Evolutionary conservation across 1,284 basidiomycete genomes (phyloP), one percentile per base, ranked within the genome.

Genomic region (Cystobasidium slooffiae): DNA sequence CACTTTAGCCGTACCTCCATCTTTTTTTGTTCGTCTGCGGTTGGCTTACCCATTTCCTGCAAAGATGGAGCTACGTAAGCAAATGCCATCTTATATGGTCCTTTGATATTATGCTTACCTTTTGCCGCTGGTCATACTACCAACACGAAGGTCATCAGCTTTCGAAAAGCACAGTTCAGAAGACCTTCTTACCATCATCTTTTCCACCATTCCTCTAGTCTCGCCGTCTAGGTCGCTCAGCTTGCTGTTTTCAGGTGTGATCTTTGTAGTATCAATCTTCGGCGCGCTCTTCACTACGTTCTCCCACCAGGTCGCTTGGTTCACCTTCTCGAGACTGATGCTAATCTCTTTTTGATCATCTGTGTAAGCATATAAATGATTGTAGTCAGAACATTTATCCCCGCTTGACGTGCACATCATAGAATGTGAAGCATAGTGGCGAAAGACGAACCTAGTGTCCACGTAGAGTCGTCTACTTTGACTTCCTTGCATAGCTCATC

Each of bases 191-290:
- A 94, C 95, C 96, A 99, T 99, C 97, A 99, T 99, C 85, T 99
- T 99, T 84, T 99, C 97, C 0, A 99, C 97, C 92, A 99, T 93
- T 0, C 92, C 93, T 78, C 96, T 92, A 2, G 93, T 94, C 82
- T 95, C 93, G 22, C 90, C 91, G 80, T 99, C 97, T 43, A 99
- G 87, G 80, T 99, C 97, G 80, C 93, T 92, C 69, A 99, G 86
- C 82, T 97, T 97, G 80, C 94, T 95, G 82, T 97, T 96, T 80
- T 92, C 90, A 0, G 97, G 97, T 78, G 91, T 89, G 79, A 99
- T 97, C 86, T 98, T 98, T 65, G 88, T 91, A 12, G 95, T 98
- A 82, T 99, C 93, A 85, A 99, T 91, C 86, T 94, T 97, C 10
- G 97, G 94, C 80, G 97, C 93, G 81, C 95, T 92, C 1, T 90